Conservation (phyloP, 2,329 filamentous ascomycete genomes). For the Epichloe uncinata region DNA sequence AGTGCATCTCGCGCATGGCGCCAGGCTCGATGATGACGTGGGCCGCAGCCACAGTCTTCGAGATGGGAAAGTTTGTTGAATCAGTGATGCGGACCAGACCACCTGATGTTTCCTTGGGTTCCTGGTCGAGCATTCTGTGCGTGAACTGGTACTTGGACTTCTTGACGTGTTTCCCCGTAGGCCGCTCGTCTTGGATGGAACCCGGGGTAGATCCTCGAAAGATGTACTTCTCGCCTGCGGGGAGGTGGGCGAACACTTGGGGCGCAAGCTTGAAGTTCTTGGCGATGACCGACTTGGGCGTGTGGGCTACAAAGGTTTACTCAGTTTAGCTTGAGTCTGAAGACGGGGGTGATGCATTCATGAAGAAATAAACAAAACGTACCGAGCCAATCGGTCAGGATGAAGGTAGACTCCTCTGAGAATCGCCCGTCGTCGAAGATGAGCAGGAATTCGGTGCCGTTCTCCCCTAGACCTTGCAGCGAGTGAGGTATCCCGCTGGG, state of each 20-base stretch:
- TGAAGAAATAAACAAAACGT: slow-evolving; percentile 16
- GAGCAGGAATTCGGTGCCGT: slow-evolving; percentile 40
- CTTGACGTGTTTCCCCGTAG: slow-evolving; percentile 46
- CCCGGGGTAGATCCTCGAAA: slow-evolving; percentile 56
- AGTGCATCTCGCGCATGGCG: slow-evolving; percentile 67
- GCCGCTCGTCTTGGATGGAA: slow-evolving; percentile 51
- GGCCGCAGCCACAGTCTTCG: slow-evolving; percentile 59
- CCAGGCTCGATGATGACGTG: slow-evolving; percentile 59
- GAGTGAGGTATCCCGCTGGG: slow-evolving; percentile 66
- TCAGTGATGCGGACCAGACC: slow-evolving; percentile 64
- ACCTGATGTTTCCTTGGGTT: slow-evolving; percentile 51
- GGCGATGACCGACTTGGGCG: slow-evolving; percentile 55
- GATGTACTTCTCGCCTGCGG: slow-evolving; percentile 59
- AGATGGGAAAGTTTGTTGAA: slow-evolving; percentile 62
- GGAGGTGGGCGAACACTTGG: slow-evolving; percentile 56
- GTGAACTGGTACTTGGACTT: slow-evolving; percentile 56
- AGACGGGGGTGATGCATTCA: accelerated
- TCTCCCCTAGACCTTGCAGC: slow-evolving; percentile 54
- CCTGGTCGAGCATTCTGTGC: slow-evolving; percentile 57
- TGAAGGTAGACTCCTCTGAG: slow-evolving; percentile 53
- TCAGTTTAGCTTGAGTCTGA: not conserved
- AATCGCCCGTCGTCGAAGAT: slow-evolving; percentile 38
- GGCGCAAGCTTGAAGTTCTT: slow-evolving; percentile 65
- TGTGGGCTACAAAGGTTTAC: slow-evolving; percentile 38
- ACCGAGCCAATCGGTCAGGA: slow-evolving; percentile 61